Base-by-base conservation (phyloP, 352 stramenopile genomes). In the Phytopythium ostracodes region DNA sequence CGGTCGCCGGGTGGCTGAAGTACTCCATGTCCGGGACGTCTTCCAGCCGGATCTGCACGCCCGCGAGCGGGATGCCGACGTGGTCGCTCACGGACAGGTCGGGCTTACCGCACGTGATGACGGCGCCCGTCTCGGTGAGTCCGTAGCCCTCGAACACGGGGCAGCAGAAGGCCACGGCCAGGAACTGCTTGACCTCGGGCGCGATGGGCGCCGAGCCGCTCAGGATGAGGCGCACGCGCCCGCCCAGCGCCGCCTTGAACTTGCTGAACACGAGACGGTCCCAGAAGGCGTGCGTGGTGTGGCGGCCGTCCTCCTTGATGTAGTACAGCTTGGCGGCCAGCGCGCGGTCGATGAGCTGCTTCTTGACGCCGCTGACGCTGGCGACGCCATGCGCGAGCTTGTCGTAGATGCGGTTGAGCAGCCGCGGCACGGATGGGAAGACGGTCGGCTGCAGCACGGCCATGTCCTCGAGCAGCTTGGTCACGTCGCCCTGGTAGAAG, bases 21-120 rank as follows among this genome's bases (percentile, higher is more conserved):
- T 98, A 99, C 57, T 92, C 91, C 92, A 98, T 98, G 55, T 98
- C 94, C 1, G 90, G 87, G 8, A 98, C 91, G 66, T 98, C 89
- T 52, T 91, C 79, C 24, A 99, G 81, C 22, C 90, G 87, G 62
- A 98, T 77, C 60, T 98, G 91, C 15, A 73, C 74, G 56, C 78
- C 91, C 33, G 81, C 73, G 60, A 89, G 76, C 4, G 93, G 91
- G 50, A 87, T 86, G 49, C 96, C 94, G 0, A 98, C 94, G 77
- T 99, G 94, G 31, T 88, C 88, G 24, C 79, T 81, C 36, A 70
- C 47, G 4, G 65, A 66, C 52, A 78, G 73, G 12, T 79, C 70
- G 35, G 57, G 54, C 22, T 54, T 74, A 12, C 77, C 81, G 38
- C 98, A 72, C 0, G 93, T 96, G 10, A 88, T 76, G 43, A 81